phyloP scores from a whole-genome alignment of 306 rosid genomes.

The Vigna hirtella region DNA sequence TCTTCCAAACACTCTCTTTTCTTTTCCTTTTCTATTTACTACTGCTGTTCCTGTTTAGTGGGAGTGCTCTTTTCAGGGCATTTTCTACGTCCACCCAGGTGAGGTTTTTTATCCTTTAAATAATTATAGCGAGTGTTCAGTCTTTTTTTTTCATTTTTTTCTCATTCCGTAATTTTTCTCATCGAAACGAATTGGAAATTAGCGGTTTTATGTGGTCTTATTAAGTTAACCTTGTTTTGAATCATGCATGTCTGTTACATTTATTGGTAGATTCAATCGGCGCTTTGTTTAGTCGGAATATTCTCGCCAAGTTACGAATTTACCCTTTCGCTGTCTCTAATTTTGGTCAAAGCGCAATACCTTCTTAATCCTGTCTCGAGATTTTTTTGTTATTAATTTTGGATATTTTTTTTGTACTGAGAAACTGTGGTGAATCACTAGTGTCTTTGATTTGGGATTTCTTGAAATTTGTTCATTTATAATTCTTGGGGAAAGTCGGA shows the following conservation, averaged over 20 bases:
- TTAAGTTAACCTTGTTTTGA: not conserved
- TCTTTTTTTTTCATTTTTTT: not conserved
- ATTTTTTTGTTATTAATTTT: not conserved
- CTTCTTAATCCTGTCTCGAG: constrained; percentile 2
- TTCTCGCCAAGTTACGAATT: not conserved
- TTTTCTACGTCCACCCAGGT: constrained; percentile 10
- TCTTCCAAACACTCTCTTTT: constrained; percentile 3
- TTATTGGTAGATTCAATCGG: constrained; percentile 29
- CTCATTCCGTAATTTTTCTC: not conserved
- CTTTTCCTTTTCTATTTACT: not conserved
- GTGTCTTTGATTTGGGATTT: constrained; percentile 48
- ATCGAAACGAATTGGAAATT: constrained; percentile 33
- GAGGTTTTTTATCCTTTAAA: not conserved
- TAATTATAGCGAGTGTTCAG: not conserved
- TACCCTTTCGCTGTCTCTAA: not conserved
- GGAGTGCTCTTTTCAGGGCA: constrained; percentile 20
- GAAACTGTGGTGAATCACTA: constrained; percentile 21
- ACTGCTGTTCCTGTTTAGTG: constrained; percentile 6
- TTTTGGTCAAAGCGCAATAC: not conserved
- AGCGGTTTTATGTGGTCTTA: not conserved
- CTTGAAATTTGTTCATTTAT: constrained; percentile 1
- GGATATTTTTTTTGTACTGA: not conserved
- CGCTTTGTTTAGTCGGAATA: constrained; percentile 13
- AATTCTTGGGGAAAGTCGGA: constrained; percentile 1
- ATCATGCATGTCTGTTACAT: constrained; percentile 22